These are phyloP conservation scores for Durio zibethinus DNA, from an alignment of 345 rosid genomes.

Conservation along the genomic window DNA sequence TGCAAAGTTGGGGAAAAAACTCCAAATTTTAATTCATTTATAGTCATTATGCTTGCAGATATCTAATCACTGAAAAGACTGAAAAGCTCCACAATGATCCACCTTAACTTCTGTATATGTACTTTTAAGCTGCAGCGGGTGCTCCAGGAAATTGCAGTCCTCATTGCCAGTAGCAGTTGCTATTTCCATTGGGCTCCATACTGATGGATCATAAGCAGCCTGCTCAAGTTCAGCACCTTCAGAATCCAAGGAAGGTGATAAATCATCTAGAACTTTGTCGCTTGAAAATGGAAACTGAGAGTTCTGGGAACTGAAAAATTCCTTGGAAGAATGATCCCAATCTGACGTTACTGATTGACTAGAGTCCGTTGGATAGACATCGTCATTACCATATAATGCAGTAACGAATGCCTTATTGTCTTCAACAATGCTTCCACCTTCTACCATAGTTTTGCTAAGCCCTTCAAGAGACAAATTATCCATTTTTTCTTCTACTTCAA, in stretches of 20 bases:
- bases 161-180: conserved; percentile 79
- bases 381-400: conserved; percentile 39
- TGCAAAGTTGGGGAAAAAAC: conserved; percentile 25
- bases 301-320: conserved; percentile 19
- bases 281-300: conserved; percentile 12
- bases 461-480: conserved; percentile 34
- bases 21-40: not conserved
- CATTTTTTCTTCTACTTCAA: conserved; percentile 35
- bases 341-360: conserved; percentile 11
- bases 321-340: conserved; percentile 21
- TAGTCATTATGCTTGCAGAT: not conserved
- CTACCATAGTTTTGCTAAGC: conserved; percentile 26
- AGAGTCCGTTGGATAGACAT: conserved; percentile 18
- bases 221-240: conserved; percentile 30
- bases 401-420: conserved; percentile 48
- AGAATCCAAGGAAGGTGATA: conserved; percentile 33
- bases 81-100: conserved; percentile 13
- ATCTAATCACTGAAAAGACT: not conserved
- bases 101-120: conserved; percentile 87
- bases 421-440: conserved; percentile 38
- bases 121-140: conserved; percentile 69
- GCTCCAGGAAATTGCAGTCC: conserved; percentile 53
- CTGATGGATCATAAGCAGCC: conserved; percentile 54
- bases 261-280: conserved; percentile 28
- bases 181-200: conserved; percentile 80